Evolutionary conservation across 768 basidiomycete genomes (phyloP), one percentile per base, ranked within the genome.

Genomic region (Lactifluus piperatus): DNA sequence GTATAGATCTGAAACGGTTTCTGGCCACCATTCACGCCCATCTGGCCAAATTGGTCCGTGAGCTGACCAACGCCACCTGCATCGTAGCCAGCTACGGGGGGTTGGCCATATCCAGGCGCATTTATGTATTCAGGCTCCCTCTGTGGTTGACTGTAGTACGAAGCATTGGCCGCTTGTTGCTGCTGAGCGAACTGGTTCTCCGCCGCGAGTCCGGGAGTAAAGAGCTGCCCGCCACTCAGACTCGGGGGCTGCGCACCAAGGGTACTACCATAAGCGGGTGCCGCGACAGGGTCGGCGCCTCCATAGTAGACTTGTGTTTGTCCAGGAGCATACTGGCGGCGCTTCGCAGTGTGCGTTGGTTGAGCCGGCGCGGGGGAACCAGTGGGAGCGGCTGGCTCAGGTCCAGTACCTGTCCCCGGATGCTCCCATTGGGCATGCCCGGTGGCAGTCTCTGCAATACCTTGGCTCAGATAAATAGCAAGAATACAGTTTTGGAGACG

Each of bases 311-410:
- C 91, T 68, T 93, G 91, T 1, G 92, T 92, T 72, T 97, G 94
- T 11, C 91, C 94, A 4, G 91, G 84, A 50, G 94, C 94, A 70
- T 97, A 97, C 71, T 95, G 93, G 46, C 94, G 85, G 65, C 91
- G 86, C 73, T 91, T 88, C 54, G 75, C 56, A 63, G 80, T 77
- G 29, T 73, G 69, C 6, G 79, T 71, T 5, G 54, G 18, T 13
- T 61, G 60, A n/a, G 64, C 54, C 2, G 71, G 69, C 16, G 76
- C 73, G 26, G 81, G 77, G 30, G 81, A 77, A 22, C 74, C 71
- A 3, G 79, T 75, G 14, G 74, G 73, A 20, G 75, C 68, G 5
- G 75, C 73, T 27, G 54, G 41, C 34, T 63, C 72, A 18, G 77
- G 71, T 46, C 80, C 75, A 27, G 72, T 65, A 30, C 66, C 64